Percentiles rank a stretch among this genome's conserved stretches.
These are phyloP conservation scores for Phoenix roebelenii DNA, from an alignment of 176 grass and related monocot species.

Conservation along the genomic window DNA sequence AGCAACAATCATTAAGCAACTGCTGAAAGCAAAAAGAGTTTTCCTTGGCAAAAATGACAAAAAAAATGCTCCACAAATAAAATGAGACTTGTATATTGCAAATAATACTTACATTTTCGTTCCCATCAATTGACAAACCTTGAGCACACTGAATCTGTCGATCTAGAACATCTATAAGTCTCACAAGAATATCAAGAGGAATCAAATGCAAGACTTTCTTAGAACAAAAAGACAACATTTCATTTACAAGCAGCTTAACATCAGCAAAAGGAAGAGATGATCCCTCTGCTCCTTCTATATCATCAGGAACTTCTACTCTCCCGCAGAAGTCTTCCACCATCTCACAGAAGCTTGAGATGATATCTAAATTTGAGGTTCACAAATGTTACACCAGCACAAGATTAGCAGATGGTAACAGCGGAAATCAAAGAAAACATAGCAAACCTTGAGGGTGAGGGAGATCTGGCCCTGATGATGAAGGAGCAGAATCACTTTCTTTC, in stretches of 20 bases:
- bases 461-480: constrained; percentile 42
- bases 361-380: constrained; percentile 43
- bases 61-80: background rate
- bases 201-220: constrained; percentile 68
- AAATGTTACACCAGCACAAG: constrained; percentile 12
- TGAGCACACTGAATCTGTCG: constrained; percentile 83
- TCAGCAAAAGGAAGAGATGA: constrained; percentile 58
- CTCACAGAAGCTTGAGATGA: constrained; percentile 65
- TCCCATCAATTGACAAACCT: constrained; percentile 71
- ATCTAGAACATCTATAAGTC: constrained; percentile 76
- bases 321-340: constrained; percentile 83
- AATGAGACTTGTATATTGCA: background rate
- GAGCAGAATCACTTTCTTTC: constrained; percentile 46
- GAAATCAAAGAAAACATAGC: constrained; percentile 8
- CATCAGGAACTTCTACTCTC: constrained; percentile 60
- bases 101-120: constrained; percentile 63
- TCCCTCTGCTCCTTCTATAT: constrained; percentile 68
- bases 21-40: too few relatives aligned
- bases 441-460: constrained; percentile 68
- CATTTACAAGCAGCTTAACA: constrained; percentile 70
- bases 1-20: too few relatives aligned
- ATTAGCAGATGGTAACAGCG: background rate
- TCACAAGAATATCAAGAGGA: constrained; percentile 68
- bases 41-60: too few relatives aligned
- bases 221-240: constrained; percentile 62